Evolutionary conservation across 306 rosid species (phyloP), one percentile per base, ranked within the genome.

Genomic region (Vigna unguiculata): DNA sequence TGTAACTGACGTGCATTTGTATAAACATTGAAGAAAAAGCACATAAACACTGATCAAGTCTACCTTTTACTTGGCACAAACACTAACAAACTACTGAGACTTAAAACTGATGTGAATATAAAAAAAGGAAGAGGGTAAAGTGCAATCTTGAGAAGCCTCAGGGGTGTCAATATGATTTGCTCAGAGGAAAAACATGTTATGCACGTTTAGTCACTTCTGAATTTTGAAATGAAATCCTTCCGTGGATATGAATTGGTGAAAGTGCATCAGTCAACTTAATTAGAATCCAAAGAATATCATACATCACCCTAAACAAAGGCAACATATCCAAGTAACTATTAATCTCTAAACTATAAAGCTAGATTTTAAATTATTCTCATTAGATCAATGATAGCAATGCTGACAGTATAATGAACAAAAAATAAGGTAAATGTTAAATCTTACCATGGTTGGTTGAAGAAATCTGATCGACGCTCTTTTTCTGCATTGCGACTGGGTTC

Each of bases 361-460:
- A 7, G 22, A 47, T 47, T 71, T 71, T 63, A 63, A 54, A 63
- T 17, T 45, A 40, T 14, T 53, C 41, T 41, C 41, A 16, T 17
- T 19, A 32, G 34, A 22, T 51, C 32, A 58, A 48, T 62, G 47
- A 57, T 48, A 63, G 28, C 24, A 62, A 65, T 54, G 34, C 57
- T 57, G 55, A 22, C 60, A 60, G 24, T 16, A 13, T 19, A 67
- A 30, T 7, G 52, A 52, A 40, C 17, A 51, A 76, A 51, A 76
- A 41, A 11, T 30, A 69, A 51, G 65, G 77, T 11, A 38, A 34
- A 16, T 10, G 9, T 58, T 25, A 48, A 66, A 77, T 43, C 84
- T 77, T 88, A 96, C 99, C 99, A 96, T 70, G 99, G 96, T 76
- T 92, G 99, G 85, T 88, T 88, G 90, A 92, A 96, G 84, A 96